Percentiles rank a stretch among this genome's conserved stretches.
phyloP scores from a whole-genome alignment of 2,329 filamentous ascomycete species.

The Dothidotthia symphoricarpi region DNA sequence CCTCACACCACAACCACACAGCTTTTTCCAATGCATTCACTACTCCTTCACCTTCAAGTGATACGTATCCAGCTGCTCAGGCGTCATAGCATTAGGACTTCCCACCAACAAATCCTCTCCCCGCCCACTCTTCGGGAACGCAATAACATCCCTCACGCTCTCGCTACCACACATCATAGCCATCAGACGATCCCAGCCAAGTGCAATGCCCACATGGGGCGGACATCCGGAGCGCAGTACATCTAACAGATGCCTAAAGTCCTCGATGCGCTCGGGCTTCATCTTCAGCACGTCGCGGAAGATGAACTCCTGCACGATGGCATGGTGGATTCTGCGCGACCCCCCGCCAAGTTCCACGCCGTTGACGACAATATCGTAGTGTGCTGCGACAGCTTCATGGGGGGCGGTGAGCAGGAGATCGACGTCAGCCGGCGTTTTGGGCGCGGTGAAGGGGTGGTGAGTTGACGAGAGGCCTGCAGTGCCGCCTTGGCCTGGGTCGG shows the following conservation, averaged over 20 bases:
- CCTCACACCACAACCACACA: background rate
- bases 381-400: constrained; percentile 71
- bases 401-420: constrained; percentile 72
- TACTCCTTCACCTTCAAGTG: constrained; percentile 46
- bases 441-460: constrained; percentile 95
- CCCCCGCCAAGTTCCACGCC: constrained; percentile 93
- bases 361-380: constrained; percentile 95
- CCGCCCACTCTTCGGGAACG: constrained; percentile 90
- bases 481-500: constrained; percentile 77
- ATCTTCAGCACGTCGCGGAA: constrained; percentile 82
- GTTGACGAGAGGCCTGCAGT: constrained; percentile 77
- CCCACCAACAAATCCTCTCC: constrained; percentile 83
- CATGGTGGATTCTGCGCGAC: constrained; percentile 85
- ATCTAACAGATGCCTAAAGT: constrained; percentile 82
- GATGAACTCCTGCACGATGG: constrained; percentile 78
- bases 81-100: constrained; percentile 68
- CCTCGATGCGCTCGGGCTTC: constrained; percentile 65
- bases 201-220: constrained; percentile 87
- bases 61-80: constrained; percentile 60
- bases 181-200: constrained; percentile 86
- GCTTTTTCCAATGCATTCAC: too few relatives aligned
- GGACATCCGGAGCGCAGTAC: constrained; percentile 84
- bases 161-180: constrained; percentile 74
- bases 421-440: constrained; percentile 68
- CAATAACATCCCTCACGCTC: constrained; percentile 88